Conservation (phyloP, 139 green algal genomes). For the Nannochloris sp. region DNA sequence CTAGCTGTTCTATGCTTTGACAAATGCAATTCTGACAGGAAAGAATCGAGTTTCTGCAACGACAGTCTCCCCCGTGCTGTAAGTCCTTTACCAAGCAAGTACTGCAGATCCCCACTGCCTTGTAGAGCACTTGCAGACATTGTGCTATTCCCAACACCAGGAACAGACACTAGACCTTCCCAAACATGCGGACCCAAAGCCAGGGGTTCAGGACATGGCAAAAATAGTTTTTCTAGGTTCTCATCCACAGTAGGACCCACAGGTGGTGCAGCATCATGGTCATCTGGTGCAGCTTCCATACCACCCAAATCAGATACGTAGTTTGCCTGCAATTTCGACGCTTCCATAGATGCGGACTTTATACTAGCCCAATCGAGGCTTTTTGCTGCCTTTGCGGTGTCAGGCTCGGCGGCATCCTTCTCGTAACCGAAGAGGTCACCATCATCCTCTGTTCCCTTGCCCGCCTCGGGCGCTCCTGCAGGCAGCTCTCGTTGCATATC, state of each 20-base stretch:
- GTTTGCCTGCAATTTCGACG: neutral
- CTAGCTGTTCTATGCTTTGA: conserved; percentile 9
- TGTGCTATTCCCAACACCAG: conserved; percentile 13
- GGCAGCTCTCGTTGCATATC: neutral
- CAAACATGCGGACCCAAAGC: conserved; percentile 13
- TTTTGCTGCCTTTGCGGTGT: neutral
- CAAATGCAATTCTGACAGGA: conserved; percentile 21
- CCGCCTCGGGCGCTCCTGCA: no score
- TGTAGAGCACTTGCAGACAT: conserved; percentile 15
- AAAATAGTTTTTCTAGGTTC: conserved; percentile 15
- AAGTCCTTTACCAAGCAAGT: conserved; percentile 12
- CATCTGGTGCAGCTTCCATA: neutral
- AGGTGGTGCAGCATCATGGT: neutral
- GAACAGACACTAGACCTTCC: conserved; percentile 17
- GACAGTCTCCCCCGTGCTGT: conserved; percentile 19
- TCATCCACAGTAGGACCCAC: neutral
- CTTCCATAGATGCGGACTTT: neutral
- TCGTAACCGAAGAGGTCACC: conserved; percentile 6
- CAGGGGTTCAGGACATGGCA: conserved; percentile 4
- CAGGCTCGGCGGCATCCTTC: neutral
- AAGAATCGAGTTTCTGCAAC: conserved; percentile 21
- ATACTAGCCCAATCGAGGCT: neutral
- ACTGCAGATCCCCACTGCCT: conserved; percentile 11
- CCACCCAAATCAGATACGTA: neutral
- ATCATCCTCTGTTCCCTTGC: neutral